Evolutionary conservation across 2,329 filamentous ascomycete species (phyloP), one percentile per base, ranked within the genome.

Genomic region (Botrytis cinerea): DNA sequence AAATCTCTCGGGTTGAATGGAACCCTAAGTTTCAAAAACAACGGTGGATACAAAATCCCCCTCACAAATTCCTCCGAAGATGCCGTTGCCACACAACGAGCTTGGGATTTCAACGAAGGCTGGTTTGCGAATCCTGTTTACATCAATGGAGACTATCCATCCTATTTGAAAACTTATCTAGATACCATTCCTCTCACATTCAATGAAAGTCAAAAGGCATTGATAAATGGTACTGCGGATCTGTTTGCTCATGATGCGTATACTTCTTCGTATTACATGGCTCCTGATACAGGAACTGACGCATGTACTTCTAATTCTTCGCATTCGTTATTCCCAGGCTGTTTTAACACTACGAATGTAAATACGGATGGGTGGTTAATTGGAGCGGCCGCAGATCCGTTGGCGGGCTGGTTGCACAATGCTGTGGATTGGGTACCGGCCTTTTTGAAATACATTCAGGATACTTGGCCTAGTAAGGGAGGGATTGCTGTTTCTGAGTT

Each of bases 161-260:
- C 83, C 32, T 82, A 81, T 25, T 83, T 84, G 72, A 73, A 73
- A 20, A 22, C 51, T 0, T 70, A 73, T 28, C 81, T 85, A 0
- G 83, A 84, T 25, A 83, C 85, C n/a, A 82, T 85, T 4, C 45
- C 35, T 4, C 83, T 84, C 0, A 80, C 74, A 4, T 82, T 90
- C 45, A 87, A 82, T 0, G 75, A 82, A 0, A 80, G 82, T 3
- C 83, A 91, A 57, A 81, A 90, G n/a, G 78, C 76, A 2, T 84
- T 85, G 66, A 84, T 88, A 45, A 82, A 83, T 32, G 83, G 84
- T 10, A 88, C 86, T 0, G 83, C 85, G 4, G 88, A 90, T 78
- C 86, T 89, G 72, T 83, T 88, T 57, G 87, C 84, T 10, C 84
- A 90, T 54, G 87, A 90, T 75, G 86, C 87, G 0, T 90, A 90